phyloP scores from a whole-genome alignment of 192 early-diverging fungal genomes.

The Linnemannia hyalina region DNA sequence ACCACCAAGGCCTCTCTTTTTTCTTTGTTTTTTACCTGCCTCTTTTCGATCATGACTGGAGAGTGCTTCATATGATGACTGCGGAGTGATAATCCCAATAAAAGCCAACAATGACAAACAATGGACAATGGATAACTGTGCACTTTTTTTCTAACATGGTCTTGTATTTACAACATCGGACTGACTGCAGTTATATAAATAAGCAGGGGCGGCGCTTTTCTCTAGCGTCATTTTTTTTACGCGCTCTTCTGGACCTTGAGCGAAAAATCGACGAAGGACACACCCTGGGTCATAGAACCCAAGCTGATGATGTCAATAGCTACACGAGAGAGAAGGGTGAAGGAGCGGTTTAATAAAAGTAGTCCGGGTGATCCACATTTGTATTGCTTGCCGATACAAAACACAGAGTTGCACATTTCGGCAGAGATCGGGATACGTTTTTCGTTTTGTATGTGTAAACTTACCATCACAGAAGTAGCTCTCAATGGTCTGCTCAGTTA shows the following conservation, averaged over 20 bases:
- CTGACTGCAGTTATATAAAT: neutral
- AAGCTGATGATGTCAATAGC: constrained; percentile 93
- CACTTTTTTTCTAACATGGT: neutral
- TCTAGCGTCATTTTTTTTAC: constrained; percentile 7
- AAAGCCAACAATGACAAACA: neutral
- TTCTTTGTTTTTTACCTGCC: neutral
- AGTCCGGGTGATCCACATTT: neutral
- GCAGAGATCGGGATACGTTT: neutral
- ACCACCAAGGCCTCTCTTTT: neutral
- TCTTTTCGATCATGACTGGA: neutral
- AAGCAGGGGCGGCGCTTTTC: neutral
- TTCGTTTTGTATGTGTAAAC: constrained; percentile 48
- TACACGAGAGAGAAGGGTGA: constrained; percentile 19
- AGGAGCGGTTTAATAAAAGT: neutral
- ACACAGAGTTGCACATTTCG: neutral
- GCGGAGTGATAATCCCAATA: neutral
- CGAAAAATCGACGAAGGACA: constrained; percentile 97
- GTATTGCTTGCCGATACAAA: neutral
- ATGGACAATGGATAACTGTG: neutral
- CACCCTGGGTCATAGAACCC: constrained; percentile 93
- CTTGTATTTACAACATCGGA: neutral
- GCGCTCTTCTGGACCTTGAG: constrained; percentile 81
- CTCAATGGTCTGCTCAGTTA: constrained; percentile 88
- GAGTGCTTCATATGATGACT: neutral
- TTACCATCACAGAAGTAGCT: constrained; percentile 85